Evolutionary conservation across 768 basidiomycete genomes (phyloP), one percentile per base, ranked within the genome.

Genomic region (Tremella fuciformis): DNA sequence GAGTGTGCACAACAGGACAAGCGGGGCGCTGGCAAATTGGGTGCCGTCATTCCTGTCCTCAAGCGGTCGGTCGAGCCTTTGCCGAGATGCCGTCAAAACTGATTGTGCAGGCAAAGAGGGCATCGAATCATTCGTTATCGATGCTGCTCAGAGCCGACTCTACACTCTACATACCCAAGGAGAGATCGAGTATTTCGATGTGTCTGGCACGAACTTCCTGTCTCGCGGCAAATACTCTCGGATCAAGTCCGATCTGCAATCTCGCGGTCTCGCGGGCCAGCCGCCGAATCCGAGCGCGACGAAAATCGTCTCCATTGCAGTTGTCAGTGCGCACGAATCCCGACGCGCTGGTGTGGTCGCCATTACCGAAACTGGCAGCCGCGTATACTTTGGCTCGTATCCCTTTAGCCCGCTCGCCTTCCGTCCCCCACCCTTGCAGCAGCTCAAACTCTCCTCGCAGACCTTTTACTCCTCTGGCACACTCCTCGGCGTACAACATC

Each of bases 1-100:
- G 19, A 85, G 88, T 64, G 81, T 98, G 54, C 82, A 89, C 72
- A 94, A 96, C 67, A 89, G 92, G 70, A 89, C 91, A 18, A 82
- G 88, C 40, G 84, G 88, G 42, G 83, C 86, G 15, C 81, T 90
- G 55, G 84, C 86, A 65, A 90, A 88, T 71, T 81, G 91, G 51
- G 80, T 93, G 22, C 91, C 91, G 47, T 82, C 86, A 19, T 84
- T 92, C 64, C 80, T 86, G 24, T 78, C 84, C 4, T 83, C 79
- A 56, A 70, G 80, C 37, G 85, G 90, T 91, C 71, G 54, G 83
- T 50, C 7, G 24, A 18, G 21, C 7, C 24, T 50, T 77, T 58
- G 29, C n/a, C 42, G 37, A 11, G 13, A 61, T 66, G 58, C 58
- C 63, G 24, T 22, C 44, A 26, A 34, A 6, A 34, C 29, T 34